A percentile compares a stretch with the other conserved stretches of the same genome.
phyloP scores from a whole-genome alignment of 306 rosid species.

The Cucurbita moschata region DNA sequence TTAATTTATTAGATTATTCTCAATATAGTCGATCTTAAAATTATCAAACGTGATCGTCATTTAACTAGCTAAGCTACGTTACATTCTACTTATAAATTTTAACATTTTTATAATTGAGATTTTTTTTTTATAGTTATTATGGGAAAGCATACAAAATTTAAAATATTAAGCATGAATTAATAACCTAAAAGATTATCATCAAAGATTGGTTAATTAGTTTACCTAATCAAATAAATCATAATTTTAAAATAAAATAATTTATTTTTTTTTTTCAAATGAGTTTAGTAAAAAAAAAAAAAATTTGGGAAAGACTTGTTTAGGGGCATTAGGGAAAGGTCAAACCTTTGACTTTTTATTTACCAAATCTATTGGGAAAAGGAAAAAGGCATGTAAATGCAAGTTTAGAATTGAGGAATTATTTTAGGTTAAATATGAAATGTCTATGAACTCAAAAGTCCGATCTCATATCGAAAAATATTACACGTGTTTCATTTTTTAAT shows the following conservation, averaged over 20 bases:
- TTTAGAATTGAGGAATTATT: neutral
- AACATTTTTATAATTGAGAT: too few relatives aligned
- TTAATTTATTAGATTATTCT: too few relatives aligned
- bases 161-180: neutral
- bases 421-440: neutral
- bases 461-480: too few relatives aligned
- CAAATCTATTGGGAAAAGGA: neutral
- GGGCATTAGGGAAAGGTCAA: neutral
- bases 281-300: too few relatives aligned
- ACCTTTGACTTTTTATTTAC: slow-evolving; percentile 3
- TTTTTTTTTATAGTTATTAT: too few relatives aligned
- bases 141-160: too few relatives aligned
- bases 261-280: too few relatives aligned
- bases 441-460: neutral
- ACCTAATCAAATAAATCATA: neutral
- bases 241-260: neutral
- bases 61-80: too few relatives aligned
- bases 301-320: too few relatives aligned
- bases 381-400: neutral
- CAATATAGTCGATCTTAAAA: too few relatives aligned
- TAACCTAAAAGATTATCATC: neutral
- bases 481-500: too few relatives aligned
- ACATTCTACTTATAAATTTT: too few relatives aligned
- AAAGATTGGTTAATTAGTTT: neutral
- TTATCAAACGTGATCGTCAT: neutral